Conservation (phyloP, 2,329 filamentous ascomycete species). For the Hypoxylon rubiginosum region DNA sequence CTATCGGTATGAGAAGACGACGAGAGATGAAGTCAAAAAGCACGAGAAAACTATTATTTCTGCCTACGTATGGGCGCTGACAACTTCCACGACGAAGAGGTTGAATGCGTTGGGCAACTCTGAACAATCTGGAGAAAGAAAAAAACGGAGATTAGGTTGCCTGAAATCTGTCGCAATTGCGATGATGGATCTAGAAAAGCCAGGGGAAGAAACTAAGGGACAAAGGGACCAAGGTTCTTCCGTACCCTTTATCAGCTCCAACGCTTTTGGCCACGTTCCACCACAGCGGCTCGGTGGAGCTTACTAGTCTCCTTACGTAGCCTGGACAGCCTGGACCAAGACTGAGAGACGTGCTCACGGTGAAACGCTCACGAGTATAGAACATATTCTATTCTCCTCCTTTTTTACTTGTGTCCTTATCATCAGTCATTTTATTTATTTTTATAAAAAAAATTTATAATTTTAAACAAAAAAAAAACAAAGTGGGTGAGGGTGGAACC, state of each 20-base stretch:
- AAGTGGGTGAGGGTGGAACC: too few relatives aligned
- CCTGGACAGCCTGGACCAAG: too few relatives aligned
- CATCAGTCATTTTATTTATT: too few relatives aligned
- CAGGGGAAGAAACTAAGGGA: too few relatives aligned
- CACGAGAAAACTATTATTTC: conserved; percentile 1
- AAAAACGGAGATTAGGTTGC: conserved; percentile 11
- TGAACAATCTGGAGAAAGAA: not conserved
- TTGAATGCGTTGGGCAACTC: conserved; percentile 1
- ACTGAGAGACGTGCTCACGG: too few relatives aligned
- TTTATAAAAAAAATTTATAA: too few relatives aligned
- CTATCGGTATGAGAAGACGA: conserved; percentile 36
- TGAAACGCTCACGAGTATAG: too few relatives aligned
- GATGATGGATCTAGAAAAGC: conserved; percentile 12
- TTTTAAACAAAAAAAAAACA: too few relatives aligned
- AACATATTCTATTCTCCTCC: too few relatives aligned
- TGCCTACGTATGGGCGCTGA: conserved; percentile 12
- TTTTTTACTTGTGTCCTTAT: too few relatives aligned
- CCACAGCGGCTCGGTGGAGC: not conserved
- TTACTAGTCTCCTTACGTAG: too few relatives aligned
- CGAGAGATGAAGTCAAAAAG: conserved; percentile 3
- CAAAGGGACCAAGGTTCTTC: conserved; percentile 28
- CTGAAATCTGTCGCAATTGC: conserved; percentile 13
- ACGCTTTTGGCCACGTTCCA: conserved; percentile 37
- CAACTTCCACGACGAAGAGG: conserved; percentile 1
- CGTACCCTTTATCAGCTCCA: conserved; percentile 18